phyloP scores from a whole-genome alignment of 176 grass and related monocot species.

The Neostapfia colusana region DNA sequence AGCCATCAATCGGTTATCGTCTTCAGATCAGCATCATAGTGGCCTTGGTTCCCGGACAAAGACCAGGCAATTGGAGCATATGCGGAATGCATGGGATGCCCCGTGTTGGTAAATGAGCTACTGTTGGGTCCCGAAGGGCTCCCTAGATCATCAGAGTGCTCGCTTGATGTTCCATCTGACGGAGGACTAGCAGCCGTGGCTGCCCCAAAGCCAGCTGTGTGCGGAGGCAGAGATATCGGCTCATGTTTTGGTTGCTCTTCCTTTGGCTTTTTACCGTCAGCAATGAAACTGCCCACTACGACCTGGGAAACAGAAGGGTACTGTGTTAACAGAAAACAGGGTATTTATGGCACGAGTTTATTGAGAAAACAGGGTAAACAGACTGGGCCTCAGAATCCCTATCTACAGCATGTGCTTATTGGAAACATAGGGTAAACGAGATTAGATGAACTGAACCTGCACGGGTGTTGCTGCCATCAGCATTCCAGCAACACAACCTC shows the following conservation, averaged over 20 bases:
- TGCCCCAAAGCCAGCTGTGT: conserved; percentile 43
- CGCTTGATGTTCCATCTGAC: conserved; percentile 61
- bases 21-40: conserved; percentile 71
- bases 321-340: background rate
- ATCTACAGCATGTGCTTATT: background rate
- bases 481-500: conserved; percentile 95
- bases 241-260: conserved; percentile 62
- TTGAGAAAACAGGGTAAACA: too few relatives aligned
- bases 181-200: conserved; percentile 43
- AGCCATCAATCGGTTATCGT: conserved; percentile 51
- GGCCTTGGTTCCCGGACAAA: conserved; percentile 57
- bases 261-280: conserved; percentile 82
- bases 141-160: conserved; percentile 59
- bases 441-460: conserved; percentile 49
- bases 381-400: too few relatives aligned
- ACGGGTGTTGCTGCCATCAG: conserved; percentile 85
- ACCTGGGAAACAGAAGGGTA: conserved; percentile 50
- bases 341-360: too few relatives aligned
- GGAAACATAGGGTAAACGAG: background rate
- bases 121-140: conserved; percentile 62
- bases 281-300: conserved; percentile 85
- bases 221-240: conserved; percentile 39
- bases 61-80: conserved; percentile 66
- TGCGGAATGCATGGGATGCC: conserved; percentile 51
- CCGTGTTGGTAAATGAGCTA: conserved; percentile 49